phyloP scores from a whole-genome alignment of 2,329 filamentous ascomycete genomes.

The Ophiostoma sp. region DNA sequence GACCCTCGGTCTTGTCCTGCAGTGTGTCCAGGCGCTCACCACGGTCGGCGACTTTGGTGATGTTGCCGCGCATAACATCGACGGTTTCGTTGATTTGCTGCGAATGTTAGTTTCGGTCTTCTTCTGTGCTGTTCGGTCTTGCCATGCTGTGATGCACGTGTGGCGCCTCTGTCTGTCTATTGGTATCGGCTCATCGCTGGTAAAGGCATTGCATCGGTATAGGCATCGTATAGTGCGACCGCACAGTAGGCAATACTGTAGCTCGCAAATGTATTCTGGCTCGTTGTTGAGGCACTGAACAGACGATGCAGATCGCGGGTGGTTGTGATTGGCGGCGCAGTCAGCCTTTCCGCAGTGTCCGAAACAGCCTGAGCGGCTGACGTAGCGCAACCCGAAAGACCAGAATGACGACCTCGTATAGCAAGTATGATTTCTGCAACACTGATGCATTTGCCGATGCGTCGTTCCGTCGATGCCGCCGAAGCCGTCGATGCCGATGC shows the following conservation, averaged over 20 bases:
- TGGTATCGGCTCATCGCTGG: neutral
- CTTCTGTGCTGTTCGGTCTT: neutral
- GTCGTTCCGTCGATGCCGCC: neutral
- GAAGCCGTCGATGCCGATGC: neutral
- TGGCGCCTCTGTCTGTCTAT: neutral
- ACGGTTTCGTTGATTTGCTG: constrained; percentile 98
- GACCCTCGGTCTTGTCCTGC: constrained; percentile 90
- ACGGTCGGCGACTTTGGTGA: constrained; percentile 92
- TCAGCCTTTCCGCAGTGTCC: constrained; percentile 9
- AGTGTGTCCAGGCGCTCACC: constrained; percentile 82
- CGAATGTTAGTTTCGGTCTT: neutral
- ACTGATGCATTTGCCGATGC: neutral
- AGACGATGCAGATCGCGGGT: neutral
- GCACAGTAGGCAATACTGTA: too few species aligned
- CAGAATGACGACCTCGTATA: neutral
- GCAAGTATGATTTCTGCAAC: neutral
- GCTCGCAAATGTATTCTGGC: neutral
- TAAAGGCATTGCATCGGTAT: too few species aligned
- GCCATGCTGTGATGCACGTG: neutral
- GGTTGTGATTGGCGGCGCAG: neutral
- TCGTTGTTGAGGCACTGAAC: neutral
- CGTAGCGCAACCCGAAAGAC: neutral
- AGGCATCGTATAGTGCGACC: neutral
- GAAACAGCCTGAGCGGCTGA: neutral
- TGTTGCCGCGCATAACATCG: constrained; percentile 93